Evolutionary conservation across 495 filamentous ascomycete genomes (phyloP), one percentile per base, ranked within the genome.

Genomic region (Bacidia gigantensis): DNA sequence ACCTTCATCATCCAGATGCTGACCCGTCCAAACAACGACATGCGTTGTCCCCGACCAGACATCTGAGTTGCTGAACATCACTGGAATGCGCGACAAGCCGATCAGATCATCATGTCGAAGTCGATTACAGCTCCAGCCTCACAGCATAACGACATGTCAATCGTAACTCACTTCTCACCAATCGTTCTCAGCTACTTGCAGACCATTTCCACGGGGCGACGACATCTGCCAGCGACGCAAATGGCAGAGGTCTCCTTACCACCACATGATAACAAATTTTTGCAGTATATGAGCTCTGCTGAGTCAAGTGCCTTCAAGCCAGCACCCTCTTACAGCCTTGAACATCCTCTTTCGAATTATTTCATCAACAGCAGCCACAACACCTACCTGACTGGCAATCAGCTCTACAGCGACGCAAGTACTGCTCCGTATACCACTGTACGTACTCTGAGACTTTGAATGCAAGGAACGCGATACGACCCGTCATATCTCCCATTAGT

Each of bases 341-440:
- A 69, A 7, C 80, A 75, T 44, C 87, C 88, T 2, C 71, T 96
- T 32, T 83, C 83, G 38, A 86, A 83, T 59, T 97, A 95, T 70
- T 97, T 83, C 62, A 82, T 97, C 55, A 89, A 81, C 48, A 89
- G 84, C 22, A 94, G 87, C 61, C 90, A 97, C 66, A 97, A 97
- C 64, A 96, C 90, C 0, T 97, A 96, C 60, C 72, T 97, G 54
- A 87, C 84, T 0, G 90, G 90, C 0, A 90, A 96, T 62, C 90
- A 97, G 67, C 73, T 97, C 10, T 92, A 81, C 52, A 88, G 87
- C 56, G 78, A 84, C 52, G 80, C 86, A 26, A 88, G 83, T 52
- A 81, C 82, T 1, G 84, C 84, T 47, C 81, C 84, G 18, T 97
- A 95, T 69, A 86, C 77, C 56, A 83, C 83, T 61, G 89, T 92